Conservation (phyloP, 352 stramenopile genomes). For the Phytopythium boreale region DNA sequence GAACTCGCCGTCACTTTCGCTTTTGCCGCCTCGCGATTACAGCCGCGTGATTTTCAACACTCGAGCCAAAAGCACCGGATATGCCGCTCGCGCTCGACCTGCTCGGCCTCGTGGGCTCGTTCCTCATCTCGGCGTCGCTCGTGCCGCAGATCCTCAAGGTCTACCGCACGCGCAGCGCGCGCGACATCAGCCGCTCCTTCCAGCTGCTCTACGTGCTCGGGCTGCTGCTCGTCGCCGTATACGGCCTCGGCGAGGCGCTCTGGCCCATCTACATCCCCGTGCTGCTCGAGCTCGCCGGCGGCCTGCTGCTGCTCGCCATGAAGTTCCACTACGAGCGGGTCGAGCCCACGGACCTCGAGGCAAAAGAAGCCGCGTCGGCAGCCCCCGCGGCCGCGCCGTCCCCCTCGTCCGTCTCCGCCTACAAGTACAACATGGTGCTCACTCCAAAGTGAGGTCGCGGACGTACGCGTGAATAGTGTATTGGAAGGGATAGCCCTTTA, state of each 20-base stretch:
- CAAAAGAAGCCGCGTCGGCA: background rate
- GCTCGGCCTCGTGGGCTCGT: slow-evolving; percentile 53
- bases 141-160: slow-evolving; percentile 66
- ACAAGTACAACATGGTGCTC: slow-evolving; percentile 14
- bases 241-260: slow-evolving; percentile 40
- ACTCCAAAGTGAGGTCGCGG: slow-evolving; percentile 12
- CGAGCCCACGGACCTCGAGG: slow-evolving; percentile 9
- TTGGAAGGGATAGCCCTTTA: background rate
- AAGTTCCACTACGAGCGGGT: slow-evolving; percentile 43
- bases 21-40: background rate
- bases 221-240: slow-evolving; percentile 38
- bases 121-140: slow-evolving; percentile 53
- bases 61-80: no score
- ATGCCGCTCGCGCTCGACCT: slow-evolving; percentile 40
- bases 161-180: slow-evolving; percentile 51
- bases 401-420: slow-evolving; percentile 3
- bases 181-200: slow-evolving; percentile 54
- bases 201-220: slow-evolving; percentile 42
- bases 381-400: background rate
- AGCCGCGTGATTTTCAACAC: no score
- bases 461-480: background rate
- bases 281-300: slow-evolving; percentile 38
- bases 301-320: slow-evolving; percentile 36
- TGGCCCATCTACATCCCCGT: slow-evolving; percentile 65
- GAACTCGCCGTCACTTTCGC: background rate